phyloP scores from a whole-genome alignment of 495 filamentous ascomycete genomes.

The Tuber magnatum region DNA sequence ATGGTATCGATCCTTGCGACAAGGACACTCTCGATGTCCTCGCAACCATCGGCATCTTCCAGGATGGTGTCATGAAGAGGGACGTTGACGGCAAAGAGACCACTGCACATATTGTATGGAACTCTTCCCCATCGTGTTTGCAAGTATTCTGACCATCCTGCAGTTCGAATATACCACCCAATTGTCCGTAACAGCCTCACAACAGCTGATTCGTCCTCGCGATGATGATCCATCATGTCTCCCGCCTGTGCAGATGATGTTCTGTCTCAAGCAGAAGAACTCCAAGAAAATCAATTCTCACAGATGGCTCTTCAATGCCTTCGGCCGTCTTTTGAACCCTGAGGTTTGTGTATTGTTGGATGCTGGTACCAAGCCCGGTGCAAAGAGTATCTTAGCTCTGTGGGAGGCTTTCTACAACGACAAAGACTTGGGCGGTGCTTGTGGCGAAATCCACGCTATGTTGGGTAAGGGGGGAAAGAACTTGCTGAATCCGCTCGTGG shows the following conservation, averaged over 20 bases:
- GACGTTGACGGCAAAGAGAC: slow-evolving; percentile 43
- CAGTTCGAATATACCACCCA: slow-evolving; percentile 45
- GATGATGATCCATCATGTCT: slow-evolving; percentile 44
- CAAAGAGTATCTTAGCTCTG: slow-evolving; percentile 41
- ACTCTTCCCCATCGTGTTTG: slow-evolving; percentile 10
- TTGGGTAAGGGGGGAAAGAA: slow-evolving; percentile 43
- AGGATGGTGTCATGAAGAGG: slow-evolving; percentile 44
- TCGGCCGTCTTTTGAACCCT: slow-evolving; percentile 43
- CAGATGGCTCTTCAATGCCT: slow-evolving; percentile 45
- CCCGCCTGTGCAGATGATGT: slow-evolving; percentile 43
- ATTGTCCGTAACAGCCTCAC: slow-evolving; percentile 54
- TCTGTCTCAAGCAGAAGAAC: slow-evolving; percentile 46
- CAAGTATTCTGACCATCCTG: slow-evolving; percentile 14
- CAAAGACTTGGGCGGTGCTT: slow-evolving; percentile 43
- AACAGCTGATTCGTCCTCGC: slow-evolving; percentile 89
- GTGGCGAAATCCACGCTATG: slow-evolving; percentile 45
- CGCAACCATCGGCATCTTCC: slow-evolving; percentile 44
- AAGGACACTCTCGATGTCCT: slow-evolving; percentile 43
- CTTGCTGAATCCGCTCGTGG: slow-evolving; percentile 43
- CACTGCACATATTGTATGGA: slow-evolving; percentile 44
- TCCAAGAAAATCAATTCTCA: slow-evolving; percentile 46
- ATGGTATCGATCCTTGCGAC: slow-evolving; percentile 44
- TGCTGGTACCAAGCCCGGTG: slow-evolving; percentile 44
- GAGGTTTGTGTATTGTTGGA: slow-evolving; percentile 44
- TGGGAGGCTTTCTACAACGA: slow-evolving; percentile 46